Percentiles rank a stretch among this genome's conserved stretches.
These are phyloP conservation scores for Lipomyces kockii DNA, from an alignment of 805 yeast genomes.

Conservation along the genomic window DNA sequence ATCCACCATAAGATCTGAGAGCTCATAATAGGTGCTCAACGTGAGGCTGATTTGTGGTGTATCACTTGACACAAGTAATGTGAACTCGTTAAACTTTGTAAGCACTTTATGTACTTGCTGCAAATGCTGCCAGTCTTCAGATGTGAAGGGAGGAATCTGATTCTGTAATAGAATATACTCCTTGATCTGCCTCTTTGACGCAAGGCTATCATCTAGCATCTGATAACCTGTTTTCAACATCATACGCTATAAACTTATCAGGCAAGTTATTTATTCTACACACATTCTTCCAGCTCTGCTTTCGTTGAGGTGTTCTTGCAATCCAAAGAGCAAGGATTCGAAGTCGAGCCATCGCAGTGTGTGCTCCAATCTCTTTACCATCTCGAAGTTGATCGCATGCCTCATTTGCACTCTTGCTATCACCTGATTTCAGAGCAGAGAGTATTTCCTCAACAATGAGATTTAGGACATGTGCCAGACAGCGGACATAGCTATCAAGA, in stretches of 20 bases:
- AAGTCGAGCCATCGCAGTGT: not conserved
- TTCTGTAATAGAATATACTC: not conserved
- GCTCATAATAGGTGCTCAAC: not conserved
- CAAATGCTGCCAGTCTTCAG: too few species aligned
- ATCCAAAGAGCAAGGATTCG: conserved; percentile 7
- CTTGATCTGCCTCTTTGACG: not conserved
- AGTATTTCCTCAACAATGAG: not conserved
- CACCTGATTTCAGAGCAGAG: not conserved
- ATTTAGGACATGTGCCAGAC: too few species aligned
- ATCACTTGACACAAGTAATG: too few species aligned
- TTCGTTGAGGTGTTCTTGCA: too few species aligned
- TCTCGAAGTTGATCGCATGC: conserved; percentile 1
- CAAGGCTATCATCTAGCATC: not conserved
- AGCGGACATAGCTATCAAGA: too few species aligned
- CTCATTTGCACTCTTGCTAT: conserved; percentile 1
- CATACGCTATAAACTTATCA: not conserved
- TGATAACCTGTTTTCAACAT: not conserved
- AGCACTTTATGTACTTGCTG: too few species aligned
- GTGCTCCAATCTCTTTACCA: conserved; percentile 1
- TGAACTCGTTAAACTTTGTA: too few species aligned
- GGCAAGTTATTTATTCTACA: not conserved
- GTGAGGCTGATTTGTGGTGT: too few species aligned
- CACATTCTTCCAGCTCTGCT: conserved; percentile 2
- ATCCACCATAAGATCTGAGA: not conserved
- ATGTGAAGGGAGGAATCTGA: too few species aligned